These are phyloP conservation scores for Aspergillus phoenicis DNA, from an alignment of 2,329 filamentous ascomycete genomes.

Conservation along the genomic window DNA sequence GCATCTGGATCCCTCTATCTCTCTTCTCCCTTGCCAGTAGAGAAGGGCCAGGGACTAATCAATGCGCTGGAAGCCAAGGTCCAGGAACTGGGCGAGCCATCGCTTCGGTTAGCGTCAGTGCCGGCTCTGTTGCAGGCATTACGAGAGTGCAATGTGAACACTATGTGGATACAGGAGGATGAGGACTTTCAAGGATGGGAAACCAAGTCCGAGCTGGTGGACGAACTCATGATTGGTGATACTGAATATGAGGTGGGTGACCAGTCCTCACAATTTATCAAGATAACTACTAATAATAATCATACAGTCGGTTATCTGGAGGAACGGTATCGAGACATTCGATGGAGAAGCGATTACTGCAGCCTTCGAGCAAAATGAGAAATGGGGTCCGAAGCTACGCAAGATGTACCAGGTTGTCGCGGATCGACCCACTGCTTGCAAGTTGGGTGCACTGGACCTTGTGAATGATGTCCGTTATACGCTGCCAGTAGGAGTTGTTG, in stretches of 20 bases:
- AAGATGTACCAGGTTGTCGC: conserved; percentile 46
- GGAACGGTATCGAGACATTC: conserved; percentile 45
- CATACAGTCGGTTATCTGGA: conserved; percentile 50
- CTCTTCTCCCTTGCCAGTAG: conserved; percentile 46
- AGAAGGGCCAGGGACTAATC: conserved; percentile 36
- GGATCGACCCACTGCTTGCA: conserved; percentile 44
- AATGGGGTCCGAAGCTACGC: conserved; percentile 37
- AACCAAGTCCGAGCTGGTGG: conserved; percentile 32
- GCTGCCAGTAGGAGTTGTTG: conserved; percentile 34
- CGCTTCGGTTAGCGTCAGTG: conserved; percentile 35
- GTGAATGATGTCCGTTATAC: conserved; percentile 37
- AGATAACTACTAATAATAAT: not conserved
- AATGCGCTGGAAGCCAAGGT: conserved; percentile 33
- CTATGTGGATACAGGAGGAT: conserved; percentile 48
- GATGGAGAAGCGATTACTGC: conserved; percentile 37
- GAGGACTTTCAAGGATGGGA: conserved; percentile 43
- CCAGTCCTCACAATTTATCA: no score
- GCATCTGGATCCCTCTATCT: conserved; percentile 49
- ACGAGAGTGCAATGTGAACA: conserved; percentile 41
- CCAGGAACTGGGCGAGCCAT: conserved; percentile 28
- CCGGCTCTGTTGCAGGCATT: conserved; percentile 39
- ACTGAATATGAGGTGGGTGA: conserved; percentile 45
- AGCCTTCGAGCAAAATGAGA: conserved; percentile 36
- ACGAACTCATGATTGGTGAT: conserved; percentile 48
- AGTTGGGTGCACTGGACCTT: conserved; percentile 43